phyloP scores from a whole-genome alignment of 805 yeast genomes.

The Pachysolen tannophilus region DNA sequence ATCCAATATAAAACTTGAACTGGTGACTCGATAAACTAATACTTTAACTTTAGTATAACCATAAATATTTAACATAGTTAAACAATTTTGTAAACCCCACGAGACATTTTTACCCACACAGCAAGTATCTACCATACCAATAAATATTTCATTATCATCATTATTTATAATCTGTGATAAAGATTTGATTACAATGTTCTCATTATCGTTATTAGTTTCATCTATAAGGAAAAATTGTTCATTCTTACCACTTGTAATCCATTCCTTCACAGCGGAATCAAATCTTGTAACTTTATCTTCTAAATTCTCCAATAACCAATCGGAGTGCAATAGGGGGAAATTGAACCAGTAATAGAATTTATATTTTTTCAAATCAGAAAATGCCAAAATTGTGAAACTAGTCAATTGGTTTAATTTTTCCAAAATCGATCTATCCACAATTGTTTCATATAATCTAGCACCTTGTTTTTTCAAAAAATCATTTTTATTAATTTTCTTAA shows the following conservation, averaged over 20 bases:
- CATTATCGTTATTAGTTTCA: neutral
- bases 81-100: slow-evolving; percentile 10
- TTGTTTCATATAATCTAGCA: slow-evolving; percentile 16
- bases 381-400: slow-evolving; percentile 49
- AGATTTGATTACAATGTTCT: neutral
- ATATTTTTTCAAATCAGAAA: slow-evolving; percentile 85
- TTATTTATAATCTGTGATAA: neutral
- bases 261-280: neutral
- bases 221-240: slow-evolving; percentile 6
- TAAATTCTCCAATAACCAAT: slow-evolving; percentile 31
- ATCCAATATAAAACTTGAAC: slow-evolving; percentile 20
- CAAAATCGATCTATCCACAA: slow-evolving; percentile 26
- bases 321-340: slow-evolving; percentile 54
- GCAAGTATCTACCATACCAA: slow-evolving; percentile 11
- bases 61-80: slow-evolving; percentile 18
- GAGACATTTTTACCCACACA: slow-evolving; percentile 2
- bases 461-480: slow-evolving; percentile 40
- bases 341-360: slow-evolving; percentile 87
- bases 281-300: slow-evolving; percentile 8
- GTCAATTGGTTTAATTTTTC: slow-evolving; percentile 32
- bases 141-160: neutral
- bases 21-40: slow-evolving; percentile 28
- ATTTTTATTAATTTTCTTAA: slow-evolving; percentile 61
- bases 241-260: slow-evolving; percentile 10
- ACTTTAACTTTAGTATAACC: slow-evolving; percentile 28